phyloP scores from a whole-genome alignment of 441 rosid genomes.

The Gossypium schwendimanii region DNA sequence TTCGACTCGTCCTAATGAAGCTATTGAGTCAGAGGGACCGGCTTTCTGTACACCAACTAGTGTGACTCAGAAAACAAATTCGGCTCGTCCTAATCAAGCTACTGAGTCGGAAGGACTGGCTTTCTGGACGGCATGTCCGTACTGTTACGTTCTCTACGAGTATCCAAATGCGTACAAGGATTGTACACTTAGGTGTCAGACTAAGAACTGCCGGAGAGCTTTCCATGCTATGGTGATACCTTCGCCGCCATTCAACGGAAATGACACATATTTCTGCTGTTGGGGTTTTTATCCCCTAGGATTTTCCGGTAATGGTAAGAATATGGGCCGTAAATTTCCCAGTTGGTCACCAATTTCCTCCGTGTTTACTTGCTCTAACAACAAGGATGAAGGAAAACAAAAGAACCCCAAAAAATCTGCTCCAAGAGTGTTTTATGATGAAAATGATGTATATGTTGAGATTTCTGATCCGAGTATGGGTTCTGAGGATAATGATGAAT shows the following conservation, averaged over 20 bases:
- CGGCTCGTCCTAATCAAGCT: no score
- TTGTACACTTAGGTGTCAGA: constrained; percentile 60
- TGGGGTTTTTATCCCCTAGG: constrained; percentile 78
- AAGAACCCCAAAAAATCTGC: constrained; percentile 11
- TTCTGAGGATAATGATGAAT: constrained; percentile 35
- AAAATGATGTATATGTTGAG: constrained; percentile 47
- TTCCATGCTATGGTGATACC: constrained; percentile 24
- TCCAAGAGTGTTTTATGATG: constrained; percentile 40
- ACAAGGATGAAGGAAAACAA: constrained; percentile 14
- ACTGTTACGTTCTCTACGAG: constrained; percentile 64
- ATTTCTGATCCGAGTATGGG: constrained; percentile 51
- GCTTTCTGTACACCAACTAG: no score
- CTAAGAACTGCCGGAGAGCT: constrained; percentile 47
- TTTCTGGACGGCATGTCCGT: constrained; percentile 92
- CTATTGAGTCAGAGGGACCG: constrained; percentile 12
- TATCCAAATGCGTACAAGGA: constrained; percentile 65
- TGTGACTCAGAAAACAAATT: no score
- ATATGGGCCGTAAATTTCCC: constrained; percentile 9
- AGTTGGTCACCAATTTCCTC: constrained; percentile 69
- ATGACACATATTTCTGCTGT: constrained; percentile 52
- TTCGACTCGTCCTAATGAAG: not conserved
- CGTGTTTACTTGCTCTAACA: constrained; percentile 43
- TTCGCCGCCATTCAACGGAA: constrained; percentile 55
- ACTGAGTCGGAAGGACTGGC: not conserved
- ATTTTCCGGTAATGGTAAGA: constrained; percentile 31